phyloP scores from a whole-genome alignment of 176 grass and related monocot species.

The Juncus inflexus region DNA sequence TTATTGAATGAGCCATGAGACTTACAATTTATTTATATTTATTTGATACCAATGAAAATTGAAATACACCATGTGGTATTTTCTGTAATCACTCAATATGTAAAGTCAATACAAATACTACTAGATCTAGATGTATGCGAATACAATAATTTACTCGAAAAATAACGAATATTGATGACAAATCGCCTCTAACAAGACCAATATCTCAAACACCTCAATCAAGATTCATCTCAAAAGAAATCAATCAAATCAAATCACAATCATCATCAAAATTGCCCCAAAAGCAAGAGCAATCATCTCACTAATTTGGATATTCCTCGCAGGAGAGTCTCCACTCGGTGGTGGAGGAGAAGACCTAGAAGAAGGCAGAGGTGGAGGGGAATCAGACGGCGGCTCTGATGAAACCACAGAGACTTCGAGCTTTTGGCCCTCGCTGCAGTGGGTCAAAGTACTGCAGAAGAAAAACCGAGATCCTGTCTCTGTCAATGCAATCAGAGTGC shows the following conservation, averaged over 20 bases:
- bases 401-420: constrained; percentile 22
- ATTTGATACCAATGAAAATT: too few relatives aligned
- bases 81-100: too few relatives aligned
- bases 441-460: constrained; percentile 16
- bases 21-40: too few relatives aligned
- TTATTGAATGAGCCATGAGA: too few relatives aligned
- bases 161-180: too few relatives aligned
- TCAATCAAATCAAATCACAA: constrained; percentile 17
- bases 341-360: constrained; percentile 3
- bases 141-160: too few relatives aligned
- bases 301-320: neutral
- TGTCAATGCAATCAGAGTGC: constrained; percentile 27
- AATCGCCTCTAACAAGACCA: too few relatives aligned
- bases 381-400: neutral
- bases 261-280: constrained; percentile 33
- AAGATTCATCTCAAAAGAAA: too few relatives aligned
- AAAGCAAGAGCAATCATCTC: constrained; percentile 29
- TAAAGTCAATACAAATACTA: too few relatives aligned
- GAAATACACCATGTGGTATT: too few relatives aligned
- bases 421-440: constrained; percentile 45
- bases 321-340: neutral
- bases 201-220: too few relatives aligned
- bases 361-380: neutral
- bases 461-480: constrained; percentile 38
- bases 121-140: too few relatives aligned